Base-by-base conservation (phyloP, 106 monocot species). In the Hemerocallis citrina region DNA sequence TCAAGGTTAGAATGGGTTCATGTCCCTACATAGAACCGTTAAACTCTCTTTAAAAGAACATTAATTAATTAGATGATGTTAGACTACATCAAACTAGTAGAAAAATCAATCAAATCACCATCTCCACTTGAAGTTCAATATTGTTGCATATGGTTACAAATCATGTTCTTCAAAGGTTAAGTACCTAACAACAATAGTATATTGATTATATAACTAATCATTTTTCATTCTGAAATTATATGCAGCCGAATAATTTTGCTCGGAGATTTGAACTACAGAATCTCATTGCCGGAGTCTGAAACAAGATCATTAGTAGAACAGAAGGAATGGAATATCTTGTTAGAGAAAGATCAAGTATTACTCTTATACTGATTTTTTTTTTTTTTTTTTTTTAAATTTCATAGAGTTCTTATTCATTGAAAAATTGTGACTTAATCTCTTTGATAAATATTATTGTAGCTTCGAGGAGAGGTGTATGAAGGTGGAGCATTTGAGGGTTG, bases 181-280 rank as follows among this genome's bases (percentile, higher is more conserved):
- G n/a, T n/a, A n/a, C n/a, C n/a, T n/a, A n/a, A n/a, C n/a, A n/a
- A n/a, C n/a, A n/a, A n/a, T n/a, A n/a, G n/a, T 41, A 13, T 41
- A 3, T 17, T 19, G 21, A 20, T 5, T 19, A 17, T 47, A 17
- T 20, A 47, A 17, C 55, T 55, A 31, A 55, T 55, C 13, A 21
- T 41, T 41, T 41, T 41, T 41, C 21, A 12, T n/a, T 69, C 15
- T 39, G 23, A 38, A 12, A 24, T 45, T 63, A 10, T 15, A 16
- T 65, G 69, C 79, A 84, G 84, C 49, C 72, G 79, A 35, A 48
- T 84, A 48, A 75, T 84, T 19, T 62, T 75, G 68, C 72, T 84
- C 0, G 84, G 84, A 1, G 84, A 84, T 42, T 44, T 84, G 42
- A 84, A 84, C 61, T 84, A 84, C 43, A 60, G 84, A 57, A 84